These are phyloP conservation scores for Urostyla sp. DNA, from an alignment of 73 alveolate species.

Conservation along the genomic window DNA sequence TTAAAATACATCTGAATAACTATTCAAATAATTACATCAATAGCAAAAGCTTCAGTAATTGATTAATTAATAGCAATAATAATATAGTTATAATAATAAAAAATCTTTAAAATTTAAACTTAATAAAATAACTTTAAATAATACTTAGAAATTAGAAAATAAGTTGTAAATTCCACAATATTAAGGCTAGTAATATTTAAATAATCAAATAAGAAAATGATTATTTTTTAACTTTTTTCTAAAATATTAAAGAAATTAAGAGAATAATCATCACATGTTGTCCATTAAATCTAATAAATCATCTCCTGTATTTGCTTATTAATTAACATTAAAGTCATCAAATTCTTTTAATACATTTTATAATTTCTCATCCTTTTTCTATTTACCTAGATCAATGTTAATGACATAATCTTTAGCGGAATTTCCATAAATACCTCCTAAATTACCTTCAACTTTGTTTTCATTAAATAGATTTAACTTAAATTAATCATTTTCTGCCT, in stretches of 20 bases:
- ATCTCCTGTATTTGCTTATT: constrained; percentile 37
- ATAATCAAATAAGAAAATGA: not conserved
- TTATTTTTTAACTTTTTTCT: not conserved
- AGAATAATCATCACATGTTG: constrained; percentile 19
- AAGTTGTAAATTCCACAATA: too few species aligned
- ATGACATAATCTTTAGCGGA: constrained; percentile 45
- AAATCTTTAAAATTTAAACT: too few species aligned
- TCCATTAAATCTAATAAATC: constrained; percentile 71
- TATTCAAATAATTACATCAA: too few species aligned
- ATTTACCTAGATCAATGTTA: constrained; percentile 59
- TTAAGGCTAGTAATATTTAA: not conserved
- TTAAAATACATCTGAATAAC: too few species aligned
- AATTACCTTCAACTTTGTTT: not conserved
- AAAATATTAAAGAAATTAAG: not conserved
- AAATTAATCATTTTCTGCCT: constrained; percentile 41
- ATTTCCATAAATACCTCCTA: constrained; percentile 22
- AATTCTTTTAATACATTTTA: constrained; percentile 58
- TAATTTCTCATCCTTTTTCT: constrained; percentile 11
- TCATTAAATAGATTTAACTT: constrained; percentile 67
- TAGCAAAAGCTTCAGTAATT: constrained; percentile 42
- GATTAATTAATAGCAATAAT: too few species aligned
- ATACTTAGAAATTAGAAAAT: too few species aligned
- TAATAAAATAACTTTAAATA: not conserved
- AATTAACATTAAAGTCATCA: constrained; percentile 43
- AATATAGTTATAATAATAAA: too few species aligned